A percentile compares a stretch with the other conserved stretches of the same genome.
These are phyloP conservation scores for Fomitopsis palustris DNA, from an alignment of 1,284 basidiomycete genomes.

Conservation along the genomic window DNA sequence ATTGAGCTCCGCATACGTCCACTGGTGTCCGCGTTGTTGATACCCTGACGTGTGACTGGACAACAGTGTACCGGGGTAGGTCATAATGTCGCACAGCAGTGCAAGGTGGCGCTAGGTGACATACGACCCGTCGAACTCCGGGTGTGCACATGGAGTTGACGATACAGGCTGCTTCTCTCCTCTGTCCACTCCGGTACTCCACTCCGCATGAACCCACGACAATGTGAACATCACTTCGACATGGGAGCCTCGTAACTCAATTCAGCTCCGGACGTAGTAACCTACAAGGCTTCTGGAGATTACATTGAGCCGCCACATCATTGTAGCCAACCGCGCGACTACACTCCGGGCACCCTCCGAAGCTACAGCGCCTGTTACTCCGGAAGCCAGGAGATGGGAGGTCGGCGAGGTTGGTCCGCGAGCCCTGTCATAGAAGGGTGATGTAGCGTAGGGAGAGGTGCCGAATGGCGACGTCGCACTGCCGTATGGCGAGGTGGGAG, in stretches of 20 bases:
- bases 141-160: no score
- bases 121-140: conserved; percentile 99
- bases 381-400: conserved; percentile 80
- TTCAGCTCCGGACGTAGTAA: no score
- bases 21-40: conserved; percentile 96
- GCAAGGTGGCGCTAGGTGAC: conserved; percentile 99
- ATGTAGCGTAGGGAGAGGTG: conserved; percentile 75
- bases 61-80: conserved; percentile 93
- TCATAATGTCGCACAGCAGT: conserved; percentile 97
- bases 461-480: conserved; percentile 81
- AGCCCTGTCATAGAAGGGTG: conserved; percentile 73
- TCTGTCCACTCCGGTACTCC: no score
- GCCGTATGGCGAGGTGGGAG: conserved; percentile 80
- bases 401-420: conserved; percentile 72
- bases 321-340: no score
- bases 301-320: no score
- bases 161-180: no score
- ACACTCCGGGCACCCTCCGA: no score
- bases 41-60: conserved; percentile 99
- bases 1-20: conserved; percentile 98
- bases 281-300: no score
- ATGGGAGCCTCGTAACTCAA: no score
- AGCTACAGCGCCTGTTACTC: no score
- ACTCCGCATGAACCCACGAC: no score
- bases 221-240: no score